These are phyloP conservation scores for Lachnellula suecica DNA, from an alignment of 2,329 filamentous ascomycete species.

Conservation along the genomic window DNA sequence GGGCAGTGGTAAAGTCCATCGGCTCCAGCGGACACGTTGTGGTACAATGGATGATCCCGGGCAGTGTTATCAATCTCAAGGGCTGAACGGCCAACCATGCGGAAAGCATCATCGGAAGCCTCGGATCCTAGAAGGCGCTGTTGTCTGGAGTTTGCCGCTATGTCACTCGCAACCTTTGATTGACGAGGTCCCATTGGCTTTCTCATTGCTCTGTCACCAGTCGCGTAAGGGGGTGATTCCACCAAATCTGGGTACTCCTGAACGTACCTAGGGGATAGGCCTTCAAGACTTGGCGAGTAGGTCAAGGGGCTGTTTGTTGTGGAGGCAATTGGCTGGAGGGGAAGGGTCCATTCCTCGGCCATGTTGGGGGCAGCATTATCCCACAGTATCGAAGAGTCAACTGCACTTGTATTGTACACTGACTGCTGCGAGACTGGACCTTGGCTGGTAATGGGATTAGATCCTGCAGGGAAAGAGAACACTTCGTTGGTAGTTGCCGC, in stretches of 20 bases:
- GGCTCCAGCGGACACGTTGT: slow-evolving; percentile 57
- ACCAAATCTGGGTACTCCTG: slow-evolving; percentile 27
- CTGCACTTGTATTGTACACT: slow-evolving; percentile 21
- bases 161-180: slow-evolving; percentile 31
- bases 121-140: slow-evolving; percentile 24
- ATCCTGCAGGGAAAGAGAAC: slow-evolving; percentile 19
- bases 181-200: slow-evolving; percentile 30
- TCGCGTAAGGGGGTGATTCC: slow-evolving; percentile 29
- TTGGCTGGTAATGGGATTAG: slow-evolving; percentile 19
- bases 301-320: slow-evolving; percentile 27
- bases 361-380: slow-evolving; percentile 24
- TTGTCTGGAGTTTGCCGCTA: slow-evolving; percentile 21
- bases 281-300: slow-evolving; percentile 29
- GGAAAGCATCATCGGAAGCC: slow-evolving; percentile 29
- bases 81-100: slow-evolving; percentile 28
- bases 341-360: slow-evolving; percentile 27
- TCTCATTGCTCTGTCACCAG: slow-evolving; percentile 27
- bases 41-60: slow-evolving; percentile 69
- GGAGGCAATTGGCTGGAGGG: slow-evolving; percentile 21
- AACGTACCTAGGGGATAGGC: slow-evolving; percentile 32
- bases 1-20: slow-evolving; percentile 95
- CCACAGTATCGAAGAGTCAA: slow-evolving; percentile 28
- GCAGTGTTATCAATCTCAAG: slow-evolving; percentile 40
- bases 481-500: slow-evolving; percentile 22
- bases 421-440: slow-evolving; percentile 23